Evolutionary conservation across 129 eudicot species (phyloP).

Genomic region (Artemisia argyi): DNA sequence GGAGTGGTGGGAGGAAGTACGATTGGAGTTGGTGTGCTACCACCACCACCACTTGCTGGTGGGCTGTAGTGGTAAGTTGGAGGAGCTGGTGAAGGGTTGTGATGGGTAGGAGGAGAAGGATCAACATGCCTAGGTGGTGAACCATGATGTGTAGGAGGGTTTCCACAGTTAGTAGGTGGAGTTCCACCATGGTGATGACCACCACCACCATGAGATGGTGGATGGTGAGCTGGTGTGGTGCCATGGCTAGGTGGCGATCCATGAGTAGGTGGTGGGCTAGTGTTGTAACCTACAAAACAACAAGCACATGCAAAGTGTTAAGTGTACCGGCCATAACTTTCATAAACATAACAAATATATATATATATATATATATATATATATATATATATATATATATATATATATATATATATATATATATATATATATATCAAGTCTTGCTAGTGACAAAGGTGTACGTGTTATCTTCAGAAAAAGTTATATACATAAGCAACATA

Average conservation of each 20-base stretch:
- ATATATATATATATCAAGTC: neutral
- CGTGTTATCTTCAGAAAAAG: too few relatives aligned
- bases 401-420: too few relatives aligned
- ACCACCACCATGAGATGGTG: conserved; percentile 26
- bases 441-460: neutral
- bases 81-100: conserved; percentile 49
- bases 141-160: conserved; percentile 32
- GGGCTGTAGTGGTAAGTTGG: conserved; percentile 13
- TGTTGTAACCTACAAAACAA: conserved; percentile 13
- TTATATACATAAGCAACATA: too few relatives aligned
- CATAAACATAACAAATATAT: too few relatives aligned
- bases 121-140: conserved; percentile 31
- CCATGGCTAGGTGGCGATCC: conserved; percentile 15
- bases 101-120: conserved; percentile 32
- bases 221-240: conserved; percentile 35
- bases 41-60: conserved; percentile 24
- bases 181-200: conserved; percentile 32
- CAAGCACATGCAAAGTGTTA: conserved; percentile 3
- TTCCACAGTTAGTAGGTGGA: conserved; percentile 67
- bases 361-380: too few relatives aligned
- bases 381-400: too few relatives aligned
- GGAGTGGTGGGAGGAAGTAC: conserved; percentile 49
- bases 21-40: conserved; percentile 28
- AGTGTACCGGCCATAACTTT: neutral
- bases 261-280: conserved; percentile 23